Evolutionary conservation across 345 rosid species (phyloP).

Genomic region (Eucalyptus fibrosa): DNA sequence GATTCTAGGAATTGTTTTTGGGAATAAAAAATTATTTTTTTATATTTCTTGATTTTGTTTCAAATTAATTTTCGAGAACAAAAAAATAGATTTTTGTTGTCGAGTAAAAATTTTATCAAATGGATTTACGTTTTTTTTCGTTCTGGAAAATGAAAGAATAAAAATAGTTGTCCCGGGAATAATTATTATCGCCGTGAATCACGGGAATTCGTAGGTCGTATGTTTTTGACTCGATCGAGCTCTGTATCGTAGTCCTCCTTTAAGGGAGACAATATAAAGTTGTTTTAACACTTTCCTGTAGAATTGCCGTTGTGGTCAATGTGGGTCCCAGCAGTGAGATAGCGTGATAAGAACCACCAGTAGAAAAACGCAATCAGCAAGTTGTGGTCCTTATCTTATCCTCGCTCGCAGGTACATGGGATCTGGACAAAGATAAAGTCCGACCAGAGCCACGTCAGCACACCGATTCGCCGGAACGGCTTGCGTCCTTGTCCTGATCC

Average conservation of each 20-base stretch:
- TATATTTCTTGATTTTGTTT: too few species aligned
- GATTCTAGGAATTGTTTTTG: accelerated
- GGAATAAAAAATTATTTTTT: too few species aligned
- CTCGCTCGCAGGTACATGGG: background rate
- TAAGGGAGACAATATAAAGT: background rate
- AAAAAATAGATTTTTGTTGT: accelerated
- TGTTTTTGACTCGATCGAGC: background rate
- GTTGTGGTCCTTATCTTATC: background rate
- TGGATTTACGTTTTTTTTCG: accelerated
- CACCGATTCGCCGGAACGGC: background rate
- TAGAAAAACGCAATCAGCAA: background rate
- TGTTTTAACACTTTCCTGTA: background rate
- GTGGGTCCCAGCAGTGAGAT: background rate
- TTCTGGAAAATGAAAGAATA: too few species aligned
- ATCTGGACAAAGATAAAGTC: background rate
- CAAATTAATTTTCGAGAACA: too few species aligned
- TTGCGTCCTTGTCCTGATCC: background rate
- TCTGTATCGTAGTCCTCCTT: background rate
- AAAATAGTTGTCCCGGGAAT: too few species aligned
- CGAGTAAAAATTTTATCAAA: accelerated
- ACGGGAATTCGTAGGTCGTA: background rate
- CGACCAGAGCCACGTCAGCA: background rate
- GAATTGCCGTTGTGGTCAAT: background rate
- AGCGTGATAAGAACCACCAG: background rate
- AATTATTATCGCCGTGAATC: too few species aligned